phyloP scores from a whole-genome alignment of 192 early-diverging fungal species.

The Lobosporangium transversale region DNA sequence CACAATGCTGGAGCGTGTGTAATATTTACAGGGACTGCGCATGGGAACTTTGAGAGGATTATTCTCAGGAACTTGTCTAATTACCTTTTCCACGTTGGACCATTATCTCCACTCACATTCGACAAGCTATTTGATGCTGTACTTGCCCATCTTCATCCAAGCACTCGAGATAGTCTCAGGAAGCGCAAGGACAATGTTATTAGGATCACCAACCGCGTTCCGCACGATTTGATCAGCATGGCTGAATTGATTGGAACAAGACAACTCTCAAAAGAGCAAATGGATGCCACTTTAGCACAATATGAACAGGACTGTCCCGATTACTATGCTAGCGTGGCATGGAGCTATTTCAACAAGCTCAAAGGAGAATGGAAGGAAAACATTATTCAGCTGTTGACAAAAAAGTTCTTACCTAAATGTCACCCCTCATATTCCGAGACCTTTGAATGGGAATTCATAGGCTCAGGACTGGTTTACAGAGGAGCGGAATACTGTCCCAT shows the following conservation, averaged over 20 bases:
- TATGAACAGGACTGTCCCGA: background rate
- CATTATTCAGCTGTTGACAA: background rate
- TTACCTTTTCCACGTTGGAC: background rate
- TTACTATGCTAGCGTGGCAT: background rate
- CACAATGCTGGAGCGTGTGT: background rate
- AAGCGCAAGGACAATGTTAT: background rate
- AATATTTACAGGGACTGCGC: background rate
- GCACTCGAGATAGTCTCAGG: background rate
- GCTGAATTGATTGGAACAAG: background rate
- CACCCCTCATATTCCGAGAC: background rate
- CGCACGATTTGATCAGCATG: background rate
- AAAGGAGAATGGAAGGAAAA: background rate
- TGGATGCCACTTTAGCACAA: background rate
- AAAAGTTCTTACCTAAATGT: background rate
- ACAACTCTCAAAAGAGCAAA: background rate
- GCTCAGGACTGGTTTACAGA: background rate
- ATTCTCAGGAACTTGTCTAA: background rate
- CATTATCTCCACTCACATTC: conserved; percentile 1
- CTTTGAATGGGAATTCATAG: background rate
- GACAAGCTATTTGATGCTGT: background rate
- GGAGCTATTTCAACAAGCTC: background rate
- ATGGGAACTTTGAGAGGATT: background rate
- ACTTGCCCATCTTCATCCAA: background rate
- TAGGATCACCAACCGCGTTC: background rate
- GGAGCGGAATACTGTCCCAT: background rate